Base-by-base conservation (phyloP, 2,329 filamentous ascomycete genomes). In the Colletotrichum truncatum region DNA sequence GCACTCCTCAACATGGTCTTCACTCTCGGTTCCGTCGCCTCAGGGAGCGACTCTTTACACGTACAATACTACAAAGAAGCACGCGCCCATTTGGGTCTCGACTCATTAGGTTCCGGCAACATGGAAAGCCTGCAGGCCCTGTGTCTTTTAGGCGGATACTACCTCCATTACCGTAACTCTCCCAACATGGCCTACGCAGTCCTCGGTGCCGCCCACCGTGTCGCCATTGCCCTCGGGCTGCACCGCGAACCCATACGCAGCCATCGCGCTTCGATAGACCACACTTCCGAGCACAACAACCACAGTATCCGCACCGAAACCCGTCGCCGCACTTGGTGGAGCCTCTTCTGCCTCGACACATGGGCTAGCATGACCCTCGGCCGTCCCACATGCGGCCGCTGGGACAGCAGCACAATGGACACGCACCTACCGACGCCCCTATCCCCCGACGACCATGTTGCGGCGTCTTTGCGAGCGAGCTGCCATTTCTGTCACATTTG, bases 1-100 rank as follows among this genome's bases (percentile, higher is more conserved):
- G 85, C 84, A 4, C 74, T 90, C 11, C 75, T 89, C 7, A 89
- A 90, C 70, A 89, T 89, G 74, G 86, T 90, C 11, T 85, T 89
- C 68, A 86, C 87, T 0, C 79, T 90, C 57, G 87, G 88, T 3
- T 88, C 85, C 54, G 83, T 90, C 45, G 86, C 87, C 6, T 85
- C 85, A 3, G 83, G 81, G 1, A 85, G 84, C 21, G 86, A 88
- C 68, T 79, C 82, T 39, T 80, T 80, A 5, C 87, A 90, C 69
- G 81, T 86, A 48, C 78, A 81, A 30, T 90, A 87, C 72, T 90
- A 87, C 70, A 78, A 78, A 26, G 81, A 84, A 26, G 85, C 86
- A 11, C 84, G 84, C 64, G 79, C 81, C 6, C 82, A 87, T 65
- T 71, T 89, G 16, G 81, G 77, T 14, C 73, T 90, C 6, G 87